Evolutionary conservation across 2,329 filamentous ascomycete species (phyloP).

Genomic region (Ascochyta rabiei): DNA sequence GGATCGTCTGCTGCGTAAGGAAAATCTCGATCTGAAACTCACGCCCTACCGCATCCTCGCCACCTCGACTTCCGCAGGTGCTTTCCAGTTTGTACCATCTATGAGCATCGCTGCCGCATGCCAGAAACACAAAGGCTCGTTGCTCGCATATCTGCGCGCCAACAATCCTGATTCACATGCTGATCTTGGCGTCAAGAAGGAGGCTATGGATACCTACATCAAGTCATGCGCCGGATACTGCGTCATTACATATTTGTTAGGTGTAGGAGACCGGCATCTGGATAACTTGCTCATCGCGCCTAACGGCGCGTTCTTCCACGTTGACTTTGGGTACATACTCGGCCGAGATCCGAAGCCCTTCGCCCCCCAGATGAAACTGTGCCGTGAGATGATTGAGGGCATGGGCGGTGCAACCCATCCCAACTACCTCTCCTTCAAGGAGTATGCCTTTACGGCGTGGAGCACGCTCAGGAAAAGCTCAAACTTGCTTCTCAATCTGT

Average conservation of each 20-base stretch:
- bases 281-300: conserved; percentile 93
- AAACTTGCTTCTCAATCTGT: conserved; percentile 91
- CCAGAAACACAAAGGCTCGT: conserved; percentile 77
- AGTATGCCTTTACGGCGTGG: conserved; percentile 95
- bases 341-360: conserved; percentile 97
- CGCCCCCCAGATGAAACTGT: conserved; percentile 94
- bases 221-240: conserved; percentile 97
- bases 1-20: conserved; percentile 93
- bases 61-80: conserved; percentile 85
- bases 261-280: conserved; percentile 92
- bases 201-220: conserved; percentile 92
- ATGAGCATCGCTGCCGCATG: conserved; percentile 83
- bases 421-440: conserved; percentile 87
- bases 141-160: conserved; percentile 81
- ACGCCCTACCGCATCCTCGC: conserved; percentile 96
- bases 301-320: conserved; percentile 95
- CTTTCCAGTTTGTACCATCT: conserved; percentile 91
- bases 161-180: conserved; percentile 87
- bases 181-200: conserved; percentile 84
- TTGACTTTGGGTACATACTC: conserved; percentile 97
- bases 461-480: conserved; percentile 87
- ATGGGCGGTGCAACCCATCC: conserved; percentile 87
- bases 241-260: conserved; percentile 96
- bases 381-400: conserved; percentile 97
- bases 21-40: conserved; percentile 93